Base-by-base conservation (phyloP, 2,329 filamentous ascomycete genomes). In the Fusarium fracticaudum region DNA sequence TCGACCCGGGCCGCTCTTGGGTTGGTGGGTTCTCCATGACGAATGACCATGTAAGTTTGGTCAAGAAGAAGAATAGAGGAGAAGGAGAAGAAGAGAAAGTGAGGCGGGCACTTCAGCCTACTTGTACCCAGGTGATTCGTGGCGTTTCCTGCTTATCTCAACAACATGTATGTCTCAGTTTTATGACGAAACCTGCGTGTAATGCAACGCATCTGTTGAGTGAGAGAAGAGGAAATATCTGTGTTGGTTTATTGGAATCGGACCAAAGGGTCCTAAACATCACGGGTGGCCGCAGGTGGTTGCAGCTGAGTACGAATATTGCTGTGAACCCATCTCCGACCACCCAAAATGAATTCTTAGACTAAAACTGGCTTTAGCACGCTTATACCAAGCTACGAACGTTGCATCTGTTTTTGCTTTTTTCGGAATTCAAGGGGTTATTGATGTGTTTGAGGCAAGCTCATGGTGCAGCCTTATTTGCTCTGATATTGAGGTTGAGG, bases 1-100 rank as follows among this genome's bases (percentile, higher is more conserved):
- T 79, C 8, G 79, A 83, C 20, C 82, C 81, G 8, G 79, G 67
- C 8, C 80, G 78, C 76, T 80, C 78, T 15, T 76, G 80, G 48
- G 79, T 82, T 15, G 61, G 44, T 14, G 41, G 45, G 4, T 35
- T 40, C 24, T 60, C 67, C 60, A 65, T 55, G 37, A 26, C 13
- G n/a, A n/a, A 15, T 35, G 3, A 14, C 17, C 37, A n/a, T 22
- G 15, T 6, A 26, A 53, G 17, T 18, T 48, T 24, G 20, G 14
- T 14, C 44, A 26, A 15, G 13, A 38, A 35, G 22, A 31, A 29
- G 12, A 26, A 29, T 14, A n/a, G 24, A 57, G 29, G 47, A 37
- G 24, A 44, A n/a, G 22, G 24, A 57, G 40, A 51, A 58, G 50
- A 37, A 58, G 45, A 22, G 26, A 22, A n/a, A 60, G 57, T 51